Conservation (phyloP, 192 early-diverging fungal species). For the Gaertneriomyces semiglobifer region DNA sequence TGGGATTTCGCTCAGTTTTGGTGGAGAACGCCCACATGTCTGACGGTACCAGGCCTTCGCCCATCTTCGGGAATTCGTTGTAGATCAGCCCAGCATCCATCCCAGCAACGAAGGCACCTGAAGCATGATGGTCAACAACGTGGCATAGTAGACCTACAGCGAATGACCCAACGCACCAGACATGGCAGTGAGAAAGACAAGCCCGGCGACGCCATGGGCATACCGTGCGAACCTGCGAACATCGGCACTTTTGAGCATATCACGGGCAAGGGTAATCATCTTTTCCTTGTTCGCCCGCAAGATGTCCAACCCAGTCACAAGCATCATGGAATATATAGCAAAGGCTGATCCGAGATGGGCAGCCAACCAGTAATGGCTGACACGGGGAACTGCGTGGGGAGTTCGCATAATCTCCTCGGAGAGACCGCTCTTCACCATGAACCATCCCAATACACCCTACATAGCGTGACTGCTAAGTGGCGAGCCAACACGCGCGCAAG, state of each 20-base stretch:
- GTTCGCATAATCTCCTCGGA: slow-evolving; percentile 73
- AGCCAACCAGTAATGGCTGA: slow-evolving; percentile 90
- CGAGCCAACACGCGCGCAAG: no score
- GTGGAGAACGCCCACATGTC: slow-evolving; percentile 53
- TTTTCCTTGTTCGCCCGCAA: slow-evolving; percentile 48
- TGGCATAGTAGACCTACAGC: not conserved
- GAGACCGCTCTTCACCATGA: slow-evolving; percentile 94
- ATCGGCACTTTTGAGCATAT: slow-evolving; percentile 7
- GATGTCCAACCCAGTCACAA: slow-evolving; percentile 76
- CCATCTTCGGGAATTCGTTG: slow-evolving; percentile 97
- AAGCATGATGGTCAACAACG: not conserved
- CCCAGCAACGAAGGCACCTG: slow-evolving; percentile 91
- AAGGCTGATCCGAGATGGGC: slow-evolving; percentile 89
- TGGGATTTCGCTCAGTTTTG: slow-evolving; percentile 47
- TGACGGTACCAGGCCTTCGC: slow-evolving; percentile 71
- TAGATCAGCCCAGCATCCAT: slow-evolving; percentile 95
- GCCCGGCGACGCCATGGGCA: slow-evolving; percentile 58
- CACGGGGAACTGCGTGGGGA: slow-evolving; percentile 79
- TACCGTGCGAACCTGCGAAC: slow-evolving; percentile 39
- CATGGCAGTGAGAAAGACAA: slow-evolving; percentile 82
- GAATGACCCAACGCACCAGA: slow-evolving; percentile 41
- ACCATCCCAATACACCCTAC: slow-evolving; percentile 92
- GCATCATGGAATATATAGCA: slow-evolving; percentile 75
- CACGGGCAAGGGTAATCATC: slow-evolving; percentile 20
- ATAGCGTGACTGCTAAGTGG: slow-evolving; percentile 3